These are phyloP conservation scores for Flaveria ramosissima DNA, from an alignment of 129 eudicot genomes.

Conservation along the genomic window DNA sequence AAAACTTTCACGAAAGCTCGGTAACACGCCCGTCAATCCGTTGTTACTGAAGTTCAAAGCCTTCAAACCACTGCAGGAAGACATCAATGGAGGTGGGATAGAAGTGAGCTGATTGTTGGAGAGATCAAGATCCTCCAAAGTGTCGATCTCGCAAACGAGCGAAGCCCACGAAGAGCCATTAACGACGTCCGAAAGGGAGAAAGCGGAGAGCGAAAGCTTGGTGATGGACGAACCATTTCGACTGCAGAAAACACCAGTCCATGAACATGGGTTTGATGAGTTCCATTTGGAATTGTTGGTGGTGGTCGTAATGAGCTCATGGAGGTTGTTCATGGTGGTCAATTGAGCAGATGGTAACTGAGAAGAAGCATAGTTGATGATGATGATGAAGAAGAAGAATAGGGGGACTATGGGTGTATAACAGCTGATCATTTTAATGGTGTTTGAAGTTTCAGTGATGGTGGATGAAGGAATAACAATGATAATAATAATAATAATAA, in stretches of 20 bases:
- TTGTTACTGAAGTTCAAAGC: constrained; percentile 64
- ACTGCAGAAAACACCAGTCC: constrained; percentile 66
- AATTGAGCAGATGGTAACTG: constrained; percentile 55
- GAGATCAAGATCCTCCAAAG: constrained; percentile 55
- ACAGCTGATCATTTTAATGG: not conserved
- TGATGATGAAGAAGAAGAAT: constrained; percentile 18
- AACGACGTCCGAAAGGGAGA: constrained; percentile 31
- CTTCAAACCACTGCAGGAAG: constrained; percentile 50
- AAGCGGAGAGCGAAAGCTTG: constrained; percentile 38
- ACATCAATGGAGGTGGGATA: constrained; percentile 49
- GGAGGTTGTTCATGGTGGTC: constrained; percentile 52
- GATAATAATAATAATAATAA: not conserved
- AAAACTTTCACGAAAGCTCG: constrained; percentile 56
- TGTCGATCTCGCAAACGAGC: constrained; percentile 50
- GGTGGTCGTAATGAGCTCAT: constrained; percentile 34
- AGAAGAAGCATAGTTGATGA: constrained; percentile 36
- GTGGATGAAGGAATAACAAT: too few species aligned
- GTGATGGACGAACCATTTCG: constrained; percentile 36
- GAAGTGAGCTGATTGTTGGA: constrained; percentile 50
- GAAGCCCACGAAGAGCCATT: constrained; percentile 49
- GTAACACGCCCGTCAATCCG: constrained; percentile 44
- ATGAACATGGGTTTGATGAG: constrained; percentile 62
- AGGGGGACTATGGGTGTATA: not conserved
- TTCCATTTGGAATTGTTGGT: constrained; percentile 44
- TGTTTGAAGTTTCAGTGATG: not conserved